Evolutionary conservation across 2,329 filamentous ascomycete genomes (phyloP), one percentile per base, ranked within the genome.

Genomic region (Penicillium thymicola): DNA sequence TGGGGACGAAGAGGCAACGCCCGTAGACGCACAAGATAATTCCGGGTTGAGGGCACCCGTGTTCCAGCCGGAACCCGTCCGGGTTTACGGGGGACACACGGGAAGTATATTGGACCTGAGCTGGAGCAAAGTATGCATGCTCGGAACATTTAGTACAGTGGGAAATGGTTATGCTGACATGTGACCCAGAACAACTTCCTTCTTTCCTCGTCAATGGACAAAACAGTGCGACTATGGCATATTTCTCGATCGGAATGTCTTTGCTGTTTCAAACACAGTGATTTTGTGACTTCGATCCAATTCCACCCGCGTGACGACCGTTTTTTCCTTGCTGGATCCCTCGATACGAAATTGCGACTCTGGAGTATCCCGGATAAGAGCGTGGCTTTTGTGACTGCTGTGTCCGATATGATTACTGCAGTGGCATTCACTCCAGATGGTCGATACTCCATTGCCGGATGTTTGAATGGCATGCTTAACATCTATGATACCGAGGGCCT

Each of bases 341-440:
- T 97, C 7, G 94, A 99, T 70, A 89, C 88, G 1, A 92, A 92
- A 63, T 75, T 99, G 49, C 84, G 94, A 16, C 77, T 99, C 2
- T 99, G 94, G 94, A 97, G 92, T 69, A 99, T 99, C 45, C 92
- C 94, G 0, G 94, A 99, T 72, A 97, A 95, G 72, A 86, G 83
- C n/a, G 89, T 97, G 28, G 92, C 92, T 0, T 97, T 86, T 70
- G 88, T 87, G 62, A 87, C 83, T 9, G 85, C 89, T 42, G 78
- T 92, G 0, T 85, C 88, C 0, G 92, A 97, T 64, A 89, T 97
- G 73, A 92, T 97, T 60, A 99, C 94, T 0, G 91, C 94, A 1
- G 93, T 97, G 0, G 87, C 90, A 0, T 99, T 99, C 67, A 91
- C 92, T 0, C 94, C 94, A 0, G 92, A 97, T 68, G 94, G 94